These are phyloP conservation scores for Ceratopteris richardii DNA, from an alignment of 75 land plant genomes.

Conservation along the genomic window DNA sequence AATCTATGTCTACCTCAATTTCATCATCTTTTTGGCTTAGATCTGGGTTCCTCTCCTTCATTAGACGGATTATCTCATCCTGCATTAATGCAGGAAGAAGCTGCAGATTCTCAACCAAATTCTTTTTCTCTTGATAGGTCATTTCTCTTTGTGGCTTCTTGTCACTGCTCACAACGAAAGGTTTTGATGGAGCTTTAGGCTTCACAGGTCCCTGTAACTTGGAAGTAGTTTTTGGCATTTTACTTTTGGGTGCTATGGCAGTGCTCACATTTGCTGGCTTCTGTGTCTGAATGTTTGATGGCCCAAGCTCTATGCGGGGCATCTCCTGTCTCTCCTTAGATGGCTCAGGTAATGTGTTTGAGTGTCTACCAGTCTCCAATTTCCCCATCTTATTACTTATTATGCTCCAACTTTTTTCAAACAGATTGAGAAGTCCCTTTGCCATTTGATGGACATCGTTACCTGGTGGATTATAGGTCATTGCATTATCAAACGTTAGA, in stretches of 20 bases:
- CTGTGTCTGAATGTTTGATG: background rate
- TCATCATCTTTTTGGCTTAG: conserved; percentile 61
- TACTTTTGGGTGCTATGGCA: background rate
- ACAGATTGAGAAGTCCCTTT: conserved; percentile 28
- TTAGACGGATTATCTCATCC: conserved; percentile 52
- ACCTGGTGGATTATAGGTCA: conserved; percentile 60
- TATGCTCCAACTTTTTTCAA: conserved; percentile 45
- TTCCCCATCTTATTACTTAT: conserved; percentile 13
- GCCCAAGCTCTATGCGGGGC: background rate
- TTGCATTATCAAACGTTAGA: conserved; percentile 61
- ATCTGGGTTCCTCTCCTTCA: conserved; percentile 54
- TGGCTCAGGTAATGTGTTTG: too few relatives aligned
- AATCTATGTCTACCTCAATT: conserved; percentile 76
- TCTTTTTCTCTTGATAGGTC: conserved; percentile 67
- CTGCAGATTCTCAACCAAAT: conserved; percentile 37
- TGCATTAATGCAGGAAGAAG: conserved; percentile 53
- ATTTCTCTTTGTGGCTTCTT: conserved; percentile 35
- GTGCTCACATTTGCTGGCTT: background rate
- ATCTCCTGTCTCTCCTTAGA: background rate
- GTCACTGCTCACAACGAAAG: conserved; percentile 3
- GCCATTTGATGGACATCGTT: conserved; percentile 62
- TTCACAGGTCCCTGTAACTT: conserved; percentile 8
- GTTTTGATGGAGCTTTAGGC: conserved; percentile 23
- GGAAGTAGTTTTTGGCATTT: too few relatives aligned
- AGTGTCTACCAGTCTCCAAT: background rate